These are phyloP conservation scores for Diplodia sapinea DNA, from an alignment of 2,329 filamentous ascomycete genomes.

Conservation along the genomic window DNA sequence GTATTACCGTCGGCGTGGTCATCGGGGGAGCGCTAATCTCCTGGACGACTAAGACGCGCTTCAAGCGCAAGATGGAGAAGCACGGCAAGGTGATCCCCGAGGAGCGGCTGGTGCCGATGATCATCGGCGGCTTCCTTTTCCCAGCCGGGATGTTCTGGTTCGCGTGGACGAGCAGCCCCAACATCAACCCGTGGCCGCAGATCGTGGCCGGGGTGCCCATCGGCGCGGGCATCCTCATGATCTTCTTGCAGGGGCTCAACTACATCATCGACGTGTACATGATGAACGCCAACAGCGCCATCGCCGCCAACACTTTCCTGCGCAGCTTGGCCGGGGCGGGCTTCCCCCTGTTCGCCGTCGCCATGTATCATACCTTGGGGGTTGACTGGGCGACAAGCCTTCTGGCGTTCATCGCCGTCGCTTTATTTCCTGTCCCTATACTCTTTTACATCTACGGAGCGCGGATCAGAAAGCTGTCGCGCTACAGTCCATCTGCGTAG, in stretches of 20 bases:
- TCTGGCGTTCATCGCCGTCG: slow-evolving; percentile 43
- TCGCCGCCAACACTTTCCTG: slow-evolving; percentile 38
- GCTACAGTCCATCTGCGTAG: slow-evolving; percentile 24
- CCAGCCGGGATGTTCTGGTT: slow-evolving; percentile 60
- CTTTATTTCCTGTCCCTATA: slow-evolving; percentile 44
- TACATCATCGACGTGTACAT: slow-evolving; percentile 56
- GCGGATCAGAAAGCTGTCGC: slow-evolving; percentile 37
- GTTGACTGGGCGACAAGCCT: slow-evolving; percentile 45
- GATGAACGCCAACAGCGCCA: slow-evolving; percentile 42
- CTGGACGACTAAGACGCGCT: slow-evolving; percentile 45
- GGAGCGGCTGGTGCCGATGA: slow-evolving; percentile 55
- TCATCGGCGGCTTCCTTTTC: slow-evolving; percentile 59
- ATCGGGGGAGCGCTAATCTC: slow-evolving; percentile 42
- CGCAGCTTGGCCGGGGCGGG: slow-evolving; percentile 36
- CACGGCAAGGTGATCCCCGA: slow-evolving; percentile 50
- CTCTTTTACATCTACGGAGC: slow-evolving; percentile 46
- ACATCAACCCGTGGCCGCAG: slow-evolving; percentile 52
- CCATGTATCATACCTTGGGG: slow-evolving; percentile 42
- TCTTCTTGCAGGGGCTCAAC: slow-evolving; percentile 53
- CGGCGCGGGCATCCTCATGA: slow-evolving; percentile 52
- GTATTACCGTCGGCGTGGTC: slow-evolving; percentile 50
- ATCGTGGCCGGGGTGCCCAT: slow-evolving; percentile 51
- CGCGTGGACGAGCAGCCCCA: slow-evolving; percentile 56
- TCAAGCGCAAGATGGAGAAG: slow-evolving; percentile 40
- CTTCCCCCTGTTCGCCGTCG: slow-evolving; percentile 36